phyloP scores from a whole-genome alignment of 2,329 filamentous ascomycete genomes.

The Juglanconis sp. region DNA sequence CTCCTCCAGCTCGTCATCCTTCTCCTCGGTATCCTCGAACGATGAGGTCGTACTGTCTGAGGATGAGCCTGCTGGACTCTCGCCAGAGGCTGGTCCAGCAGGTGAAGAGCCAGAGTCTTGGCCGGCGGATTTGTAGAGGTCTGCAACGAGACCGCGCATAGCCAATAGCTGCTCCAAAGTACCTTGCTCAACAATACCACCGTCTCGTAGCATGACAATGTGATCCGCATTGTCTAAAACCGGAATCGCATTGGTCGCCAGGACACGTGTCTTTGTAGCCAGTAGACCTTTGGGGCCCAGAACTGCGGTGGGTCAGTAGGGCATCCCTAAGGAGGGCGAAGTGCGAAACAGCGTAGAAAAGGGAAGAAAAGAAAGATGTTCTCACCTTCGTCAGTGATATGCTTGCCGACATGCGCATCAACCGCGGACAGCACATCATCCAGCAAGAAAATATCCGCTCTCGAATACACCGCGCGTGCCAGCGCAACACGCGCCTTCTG shows the following conservation, averaged over 20 bases:
- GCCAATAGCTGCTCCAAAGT: conserved; percentile 89
- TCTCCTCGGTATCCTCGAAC: conserved; percentile 53
- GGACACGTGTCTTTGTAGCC: conserved; percentile 79
- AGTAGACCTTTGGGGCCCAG: conserved; percentile 82
- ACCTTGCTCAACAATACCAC: conserved; percentile 79
- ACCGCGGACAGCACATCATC: conserved; percentile 95
- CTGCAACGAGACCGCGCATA: conserved; percentile 87
- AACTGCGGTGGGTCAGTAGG: conserved; percentile 41
- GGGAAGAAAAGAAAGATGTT: too few relatives aligned
- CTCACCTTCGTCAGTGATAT: conserved; percentile 75
- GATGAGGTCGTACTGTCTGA: conserved; percentile 54
- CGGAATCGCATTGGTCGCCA: conserved; percentile 93
- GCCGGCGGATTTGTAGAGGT: conserved; percentile 74
- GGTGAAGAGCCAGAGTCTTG: conserved; percentile 41
- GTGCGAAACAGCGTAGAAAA: too few relatives aligned
- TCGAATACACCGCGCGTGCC: conserved; percentile 90
- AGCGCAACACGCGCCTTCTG: conserved; percentile 93
- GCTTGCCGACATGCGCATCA: conserved; percentile 94
- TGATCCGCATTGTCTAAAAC: conserved; percentile 87
- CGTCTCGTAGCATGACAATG: conserved; percentile 80
- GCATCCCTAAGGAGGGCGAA: too few relatives aligned
- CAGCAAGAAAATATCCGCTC: conserved; percentile 92
- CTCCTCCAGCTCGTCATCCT: conserved; percentile 69
- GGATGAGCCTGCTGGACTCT: conserved; percentile 42
- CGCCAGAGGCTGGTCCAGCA: conserved; percentile 4